These are phyloP conservation scores for Schwanniomyces pseudopolymorphus DNA, from an alignment of 805 yeast species.

Conservation along the genomic window DNA sequence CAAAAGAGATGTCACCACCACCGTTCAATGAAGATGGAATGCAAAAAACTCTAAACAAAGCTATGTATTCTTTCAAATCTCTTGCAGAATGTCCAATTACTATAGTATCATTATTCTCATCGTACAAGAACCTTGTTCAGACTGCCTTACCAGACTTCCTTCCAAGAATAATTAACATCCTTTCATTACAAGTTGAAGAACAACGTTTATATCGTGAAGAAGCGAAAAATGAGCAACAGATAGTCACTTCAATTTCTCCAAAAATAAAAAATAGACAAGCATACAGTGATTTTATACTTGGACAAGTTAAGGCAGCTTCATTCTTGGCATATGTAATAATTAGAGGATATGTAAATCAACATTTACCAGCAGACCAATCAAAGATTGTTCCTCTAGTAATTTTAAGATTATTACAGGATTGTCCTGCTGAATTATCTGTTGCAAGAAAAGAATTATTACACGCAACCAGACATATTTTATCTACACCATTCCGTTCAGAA, in stretches of 20 bases:
- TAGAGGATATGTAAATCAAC: constrained; percentile 73
- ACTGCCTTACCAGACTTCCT: constrained; percentile 72
- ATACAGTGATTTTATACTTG: constrained; percentile 83
- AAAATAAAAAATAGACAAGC: constrained; percentile 72
- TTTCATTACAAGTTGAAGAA: constrained; percentile 77
- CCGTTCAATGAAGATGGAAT: constrained; percentile 43
- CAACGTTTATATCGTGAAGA: constrained; percentile 48
- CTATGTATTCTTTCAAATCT: constrained; percentile 84
- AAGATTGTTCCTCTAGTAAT: constrained; percentile 83
- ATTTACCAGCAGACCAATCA: constrained; percentile 41
- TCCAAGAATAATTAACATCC: constrained; percentile 75
- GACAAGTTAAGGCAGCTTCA: constrained; percentile 95
- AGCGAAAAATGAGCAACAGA: constrained; percentile 55
- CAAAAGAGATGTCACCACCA: constrained; percentile 35
- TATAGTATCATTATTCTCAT: constrained; percentile 86
- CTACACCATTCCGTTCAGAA: constrained; percentile 79
- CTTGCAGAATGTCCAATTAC: constrained; percentile 96
- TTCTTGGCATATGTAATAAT: constrained; percentile 90
- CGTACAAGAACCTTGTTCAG: constrained; percentile 74
- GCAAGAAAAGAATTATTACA: constrained; percentile 92
- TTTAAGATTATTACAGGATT: constrained; percentile 83
- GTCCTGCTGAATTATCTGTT: constrained; percentile 89
- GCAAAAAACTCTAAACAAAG: constrained; percentile 54
- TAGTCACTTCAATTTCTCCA: constrained; percentile 71
- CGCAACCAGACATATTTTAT: constrained; percentile 91